Percentiles rank a stretch among this genome's conserved stretches.
Conservation (phyloP, 495 filamentous ascomycete species). For the Talaromyces wortmannii region DNA sequence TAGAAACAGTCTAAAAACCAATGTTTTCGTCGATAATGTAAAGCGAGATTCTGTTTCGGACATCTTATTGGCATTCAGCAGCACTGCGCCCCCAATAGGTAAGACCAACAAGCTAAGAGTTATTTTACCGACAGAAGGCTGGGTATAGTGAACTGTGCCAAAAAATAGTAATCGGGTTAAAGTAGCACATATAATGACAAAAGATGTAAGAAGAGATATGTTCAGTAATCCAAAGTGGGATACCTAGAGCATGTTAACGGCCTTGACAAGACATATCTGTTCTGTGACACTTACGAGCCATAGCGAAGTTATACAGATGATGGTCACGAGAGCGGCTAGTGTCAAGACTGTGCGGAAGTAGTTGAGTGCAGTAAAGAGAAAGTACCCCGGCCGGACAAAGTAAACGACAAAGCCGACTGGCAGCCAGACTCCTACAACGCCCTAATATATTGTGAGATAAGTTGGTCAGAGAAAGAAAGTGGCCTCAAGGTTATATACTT, state of each 20-base stretch:
- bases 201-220: background rate
- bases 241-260: background rate
- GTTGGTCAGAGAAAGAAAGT: background rate
- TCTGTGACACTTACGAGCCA: background rate
- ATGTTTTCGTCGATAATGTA: slow-evolving; percentile 21
- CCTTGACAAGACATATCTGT: background rate
- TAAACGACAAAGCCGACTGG: background rate
- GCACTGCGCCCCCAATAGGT: slow-evolving; percentile 14
- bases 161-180: background rate
- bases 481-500: slow-evolving; percentile 7
- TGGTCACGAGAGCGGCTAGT: background rate
- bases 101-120: slow-evolving; percentile 9
- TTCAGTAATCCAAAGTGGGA: background rate
- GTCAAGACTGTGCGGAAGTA: background rate
- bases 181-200: background rate
- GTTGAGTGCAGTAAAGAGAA: background rate
- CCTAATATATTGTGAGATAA: slow-evolving; percentile 10
- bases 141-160: background rate
- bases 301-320: background rate
- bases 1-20: slow-evolving; percentile 19
- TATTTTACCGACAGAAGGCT: background rate
- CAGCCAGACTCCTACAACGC: slow-evolving; percentile 7
- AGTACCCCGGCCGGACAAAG: background rate
- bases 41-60: slow-evolving; percentile 24
- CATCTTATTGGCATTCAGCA: slow-evolving; percentile 19